Percentiles rank a stretch among this genome's conserved stretches.
phyloP scores from a whole-genome alignment of 2,329 filamentous ascomycete genomes.

The Nigrograna mackinnonii region DNA sequence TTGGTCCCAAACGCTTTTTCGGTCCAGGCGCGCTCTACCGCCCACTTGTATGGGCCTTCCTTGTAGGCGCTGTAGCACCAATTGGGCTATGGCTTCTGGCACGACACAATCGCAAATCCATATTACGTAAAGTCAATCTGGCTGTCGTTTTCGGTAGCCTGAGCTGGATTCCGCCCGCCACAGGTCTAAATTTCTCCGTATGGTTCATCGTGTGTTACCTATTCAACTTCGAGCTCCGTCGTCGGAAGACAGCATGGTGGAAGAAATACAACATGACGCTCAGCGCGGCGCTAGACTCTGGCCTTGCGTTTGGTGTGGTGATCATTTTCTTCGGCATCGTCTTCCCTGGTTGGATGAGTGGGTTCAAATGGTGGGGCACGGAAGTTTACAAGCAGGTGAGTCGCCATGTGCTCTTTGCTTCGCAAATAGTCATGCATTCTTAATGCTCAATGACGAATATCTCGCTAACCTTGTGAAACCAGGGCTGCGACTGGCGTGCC shows the following conservation, averaged over 20 bases:
- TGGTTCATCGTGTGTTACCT: slow-evolving; percentile 85
- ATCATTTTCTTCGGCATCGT: slow-evolving; percentile 85
- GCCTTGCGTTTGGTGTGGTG: slow-evolving; percentile 79
- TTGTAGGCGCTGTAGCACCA: slow-evolving; percentile 74
- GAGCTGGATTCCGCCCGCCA: slow-evolving; percentile 83
- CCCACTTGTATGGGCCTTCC: slow-evolving; percentile 79
- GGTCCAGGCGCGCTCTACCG: slow-evolving; percentile 75
- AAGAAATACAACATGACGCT: slow-evolving; percentile 90
- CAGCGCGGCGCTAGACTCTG: slow-evolving; percentile 80
- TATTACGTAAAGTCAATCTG: slow-evolving; percentile 77
- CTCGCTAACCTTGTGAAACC: slow-evolving; percentile 12
- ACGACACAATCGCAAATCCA: slow-evolving; percentile 58
- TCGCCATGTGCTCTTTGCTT: slow-evolving; percentile 5
- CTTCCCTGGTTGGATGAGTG: slow-evolving; percentile 75
- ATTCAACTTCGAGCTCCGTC: slow-evolving; percentile 78
- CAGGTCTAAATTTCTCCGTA: slow-evolving; percentile 82
- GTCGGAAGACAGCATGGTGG: slow-evolving; percentile 77
- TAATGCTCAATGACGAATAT: not conserved
- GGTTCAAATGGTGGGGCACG: slow-evolving; percentile 86
- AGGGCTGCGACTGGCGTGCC: slow-evolving; percentile 82
- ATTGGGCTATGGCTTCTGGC: slow-evolving; percentile 74
- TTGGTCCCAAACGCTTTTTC: slow-evolving; percentile 82
- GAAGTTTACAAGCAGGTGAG: slow-evolving; percentile 73
- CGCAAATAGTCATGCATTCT: not conserved
- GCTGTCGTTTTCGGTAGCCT: slow-evolving; percentile 83